phyloP scores from a whole-genome alignment of 225 moss, liverwort and hornwort species.

The Neckera pumila region DNA sequence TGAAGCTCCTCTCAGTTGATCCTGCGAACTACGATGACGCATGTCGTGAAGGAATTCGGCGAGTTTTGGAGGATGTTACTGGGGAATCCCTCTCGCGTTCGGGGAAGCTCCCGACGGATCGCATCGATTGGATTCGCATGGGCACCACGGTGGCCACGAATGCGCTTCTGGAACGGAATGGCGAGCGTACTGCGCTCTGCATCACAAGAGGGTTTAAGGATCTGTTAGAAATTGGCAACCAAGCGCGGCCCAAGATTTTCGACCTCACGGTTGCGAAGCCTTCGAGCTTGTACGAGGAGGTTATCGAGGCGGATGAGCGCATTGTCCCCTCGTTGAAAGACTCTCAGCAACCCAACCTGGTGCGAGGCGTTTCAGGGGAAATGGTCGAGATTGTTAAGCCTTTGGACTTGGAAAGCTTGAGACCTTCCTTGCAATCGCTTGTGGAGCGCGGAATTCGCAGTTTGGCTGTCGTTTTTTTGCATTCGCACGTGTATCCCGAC shows the following conservation, averaged over 20 bases:
- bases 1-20: slow-evolving; percentile 87
- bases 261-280: slow-evolving; percentile 78
- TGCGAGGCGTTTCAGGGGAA: slow-evolving; percentile 82
- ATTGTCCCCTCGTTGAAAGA: slow-evolving; percentile 59
- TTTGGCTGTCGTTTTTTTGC: slow-evolving; percentile 85
- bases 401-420: slow-evolving; percentile 43
- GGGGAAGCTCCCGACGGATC: slow-evolving; percentile 80
- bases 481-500: slow-evolving; percentile 76
- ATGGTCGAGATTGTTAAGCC: slow-evolving; percentile 69
- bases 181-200: slow-evolving; percentile 88
- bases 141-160: slow-evolving; percentile 98
- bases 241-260: slow-evolving; percentile 92
- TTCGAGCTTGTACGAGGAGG: slow-evolving; percentile 86
- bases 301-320: slow-evolving; percentile 89
- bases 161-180: slow-evolving; percentile 83
- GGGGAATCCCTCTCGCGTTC: slow-evolving; percentile 63
- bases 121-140: slow-evolving; percentile 98
- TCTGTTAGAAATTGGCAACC: slow-evolving; percentile 87
- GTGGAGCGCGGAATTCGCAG: slow-evolving; percentile 50
- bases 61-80: slow-evolving; percentile 84
- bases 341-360: slow-evolving; percentile 13
- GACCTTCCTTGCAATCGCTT: slow-evolving; percentile 33
- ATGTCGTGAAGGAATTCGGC: slow-evolving; percentile 91
- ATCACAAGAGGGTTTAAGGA: slow-evolving; percentile 89
- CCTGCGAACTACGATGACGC: slow-evolving; percentile 95